A percentile compares a stretch with the other conserved stretches of the same genome.
Evolutionary conservation across 495 filamentous ascomycete genomes (phyloP).

Genomic region (Letharia columbiana): DNA sequence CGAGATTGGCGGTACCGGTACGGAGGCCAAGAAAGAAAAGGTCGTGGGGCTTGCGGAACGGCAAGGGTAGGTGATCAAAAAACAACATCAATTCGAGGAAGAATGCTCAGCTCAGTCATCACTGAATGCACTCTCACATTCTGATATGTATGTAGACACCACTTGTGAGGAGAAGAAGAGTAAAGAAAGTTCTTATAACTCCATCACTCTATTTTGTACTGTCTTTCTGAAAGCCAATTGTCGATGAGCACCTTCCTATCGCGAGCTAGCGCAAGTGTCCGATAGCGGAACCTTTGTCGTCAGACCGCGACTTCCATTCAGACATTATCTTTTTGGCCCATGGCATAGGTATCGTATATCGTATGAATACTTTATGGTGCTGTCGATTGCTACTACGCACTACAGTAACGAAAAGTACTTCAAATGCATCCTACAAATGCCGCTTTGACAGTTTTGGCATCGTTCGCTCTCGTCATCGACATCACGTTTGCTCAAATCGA

Average conservation of each 20-base stretch:
- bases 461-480: neutral
- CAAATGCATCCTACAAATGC: neutral
- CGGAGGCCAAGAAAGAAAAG: constrained; percentile 30
- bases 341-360: neutral
- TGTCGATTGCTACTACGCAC: neutral
- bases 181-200: neutral
- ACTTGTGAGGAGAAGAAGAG: neutral
- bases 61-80: constrained; percentile 9
- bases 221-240: neutral
- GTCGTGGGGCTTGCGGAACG: constrained; percentile 13
- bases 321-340: neutral
- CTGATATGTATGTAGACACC: neutral
- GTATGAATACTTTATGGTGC: neutral
- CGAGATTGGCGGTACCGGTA: constrained; percentile 52
- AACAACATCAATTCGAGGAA: neutral
- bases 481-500: constrained; percentile 3
- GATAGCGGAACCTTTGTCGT: neutral
- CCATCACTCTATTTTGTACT: neutral
- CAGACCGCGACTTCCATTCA: neutral
- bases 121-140: neutral
- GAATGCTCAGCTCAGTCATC: neutral
- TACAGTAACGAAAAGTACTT: too few relatives aligned
- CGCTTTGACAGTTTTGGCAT: neutral
- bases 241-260: neutral
- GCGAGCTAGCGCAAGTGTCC: neutral